Evolutionary conservation across 1,139 yeast species (phyloP), one percentile per base, ranked within the genome.

Genomic region (Yamadazyma sp.): DNA sequence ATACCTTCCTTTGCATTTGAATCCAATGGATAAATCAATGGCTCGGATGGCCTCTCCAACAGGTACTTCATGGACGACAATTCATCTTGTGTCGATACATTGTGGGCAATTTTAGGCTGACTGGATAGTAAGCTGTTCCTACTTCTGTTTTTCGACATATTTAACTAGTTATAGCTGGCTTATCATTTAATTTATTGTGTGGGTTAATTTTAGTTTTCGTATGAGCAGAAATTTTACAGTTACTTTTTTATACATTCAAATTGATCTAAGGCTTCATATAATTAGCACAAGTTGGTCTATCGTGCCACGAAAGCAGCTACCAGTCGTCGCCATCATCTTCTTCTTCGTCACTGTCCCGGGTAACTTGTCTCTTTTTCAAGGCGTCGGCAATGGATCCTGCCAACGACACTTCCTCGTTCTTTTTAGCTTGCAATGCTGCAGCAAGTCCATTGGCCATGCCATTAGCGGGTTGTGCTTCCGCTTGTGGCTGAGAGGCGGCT

Each of bases 351-450:
- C 70, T 78, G 43, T 86, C 77, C 50, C 84, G 83, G 37, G 87
- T 85, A 32, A 86, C 87, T 24, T 89, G 89, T 56, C 95, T 78
- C 35, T 82, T 86, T 54, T 83, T 87, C 52, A 92, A 74, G 0
- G 97, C 97, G 46, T 86, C 87, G 0, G 97, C 97, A 45, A 90
- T 70, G 6, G 94, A 92, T 6, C 89, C 92, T 12, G 95, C 95
- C 54, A 88, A 71, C 2, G 73, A 64, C 5, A 76, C 67, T 46
- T 82, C 86, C 45, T 79, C 86, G 36, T 73, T 76, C 55, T 81
- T 78, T 58, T 81, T 81, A 34, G 84, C 82, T 59, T 70, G 74
- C 50, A 86, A 61, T 0, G 94, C 95, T 37, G 81, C 85, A 0
- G 95, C 95, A 32, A 86, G 64, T 0, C 89, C 86, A 45, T 76